These are phyloP conservation scores for Exophiala mesophila DNA, from an alignment of 2,329 filamentous ascomycete species.

Conservation along the genomic window DNA sequence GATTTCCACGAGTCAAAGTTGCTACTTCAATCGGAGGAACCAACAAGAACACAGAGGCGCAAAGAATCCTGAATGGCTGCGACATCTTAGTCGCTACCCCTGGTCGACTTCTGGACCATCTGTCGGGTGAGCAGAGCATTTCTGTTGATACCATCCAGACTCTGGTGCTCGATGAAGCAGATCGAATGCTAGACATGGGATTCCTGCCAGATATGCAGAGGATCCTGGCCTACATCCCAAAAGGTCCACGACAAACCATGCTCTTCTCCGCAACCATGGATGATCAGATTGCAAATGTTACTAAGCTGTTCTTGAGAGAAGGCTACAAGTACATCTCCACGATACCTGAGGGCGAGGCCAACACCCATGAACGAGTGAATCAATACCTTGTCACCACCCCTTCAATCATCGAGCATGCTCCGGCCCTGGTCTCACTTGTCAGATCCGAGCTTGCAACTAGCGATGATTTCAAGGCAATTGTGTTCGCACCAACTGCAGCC, in stretches of 20 bases:
- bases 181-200: constrained; percentile 62
- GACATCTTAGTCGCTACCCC: constrained; percentile 78
- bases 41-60: constrained; percentile 12
- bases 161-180: constrained; percentile 61
- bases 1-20: constrained; percentile 83
- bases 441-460: constrained; percentile 32
- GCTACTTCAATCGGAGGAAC: constrained; percentile 40
- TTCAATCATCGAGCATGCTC: constrained; percentile 66
- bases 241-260: constrained; percentile 72
- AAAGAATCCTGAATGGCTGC: constrained; percentile 9
- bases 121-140: constrained; percentile 63
- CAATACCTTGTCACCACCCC: constrained; percentile 66
- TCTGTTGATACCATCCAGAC: constrained; percentile 55
- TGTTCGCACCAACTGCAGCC: constrained; percentile 83
- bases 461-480: constrained; percentile 75
- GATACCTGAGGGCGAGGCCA: constrained; percentile 71
- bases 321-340: constrained; percentile 87
- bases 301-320: constrained; percentile 69
- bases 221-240: constrained; percentile 61
- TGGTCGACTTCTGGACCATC: constrained; percentile 76
- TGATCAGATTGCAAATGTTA: constrained; percentile 71
- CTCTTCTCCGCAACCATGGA: constrained; percentile 94
- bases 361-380: constrained; percentile 78
- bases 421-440: constrained; percentile 11
- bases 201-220: constrained; percentile 62